These are phyloP conservation scores for Byssoonygena ceratinophila DNA, from an alignment of 2,329 filamentous ascomycete species.

Conservation along the genomic window DNA sequence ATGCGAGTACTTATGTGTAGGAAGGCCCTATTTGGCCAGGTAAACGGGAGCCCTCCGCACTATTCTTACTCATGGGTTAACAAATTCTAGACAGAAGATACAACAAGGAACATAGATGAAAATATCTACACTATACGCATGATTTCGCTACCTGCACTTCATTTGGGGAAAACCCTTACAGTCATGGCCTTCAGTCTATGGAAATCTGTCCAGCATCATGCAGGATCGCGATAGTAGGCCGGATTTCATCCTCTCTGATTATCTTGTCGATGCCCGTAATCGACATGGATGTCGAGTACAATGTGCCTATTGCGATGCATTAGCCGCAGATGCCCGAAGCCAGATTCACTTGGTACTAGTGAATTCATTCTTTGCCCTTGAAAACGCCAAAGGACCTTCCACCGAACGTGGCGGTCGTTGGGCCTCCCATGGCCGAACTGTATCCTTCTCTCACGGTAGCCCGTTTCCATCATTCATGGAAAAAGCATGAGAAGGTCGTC, in stretches of 20 bases:
- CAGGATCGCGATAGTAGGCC: slow-evolving; percentile 22
- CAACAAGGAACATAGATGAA: no score
- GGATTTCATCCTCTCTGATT: slow-evolving; percentile 37
- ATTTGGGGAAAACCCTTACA: no score
- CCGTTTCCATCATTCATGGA: slow-evolving; percentile 25
- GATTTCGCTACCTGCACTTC: no score
- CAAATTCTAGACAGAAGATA: no score
- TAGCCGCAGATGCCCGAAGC: slow-evolving; percentile 40
- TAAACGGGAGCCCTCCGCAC: no score
- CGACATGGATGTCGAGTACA: slow-evolving; percentile 33
- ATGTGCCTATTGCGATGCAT: slow-evolving; percentile 32
- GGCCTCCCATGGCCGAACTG: slow-evolving; percentile 33
- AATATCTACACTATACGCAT: no score
- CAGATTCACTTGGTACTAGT: slow-evolving; percentile 36
- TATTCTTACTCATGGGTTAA: no score
- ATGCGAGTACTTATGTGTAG: no score
- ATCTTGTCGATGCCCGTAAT: slow-evolving; percentile 36
- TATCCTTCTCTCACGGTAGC: slow-evolving; percentile 26
- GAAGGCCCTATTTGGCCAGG: no score
- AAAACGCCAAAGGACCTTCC: slow-evolving; percentile 37
- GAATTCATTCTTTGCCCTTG: slow-evolving; percentile 38
- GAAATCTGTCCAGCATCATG: slow-evolving; percentile 21
- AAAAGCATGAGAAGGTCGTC: slow-evolving; percentile 25
- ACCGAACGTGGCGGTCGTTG: slow-evolving; percentile 32
- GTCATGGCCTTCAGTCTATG: slow-evolving; percentile 30